These are phyloP conservation scores for Dictyostelium discoideum DNA, from an alignment of 78 protist genomes.

Conservation along the genomic window DNA sequence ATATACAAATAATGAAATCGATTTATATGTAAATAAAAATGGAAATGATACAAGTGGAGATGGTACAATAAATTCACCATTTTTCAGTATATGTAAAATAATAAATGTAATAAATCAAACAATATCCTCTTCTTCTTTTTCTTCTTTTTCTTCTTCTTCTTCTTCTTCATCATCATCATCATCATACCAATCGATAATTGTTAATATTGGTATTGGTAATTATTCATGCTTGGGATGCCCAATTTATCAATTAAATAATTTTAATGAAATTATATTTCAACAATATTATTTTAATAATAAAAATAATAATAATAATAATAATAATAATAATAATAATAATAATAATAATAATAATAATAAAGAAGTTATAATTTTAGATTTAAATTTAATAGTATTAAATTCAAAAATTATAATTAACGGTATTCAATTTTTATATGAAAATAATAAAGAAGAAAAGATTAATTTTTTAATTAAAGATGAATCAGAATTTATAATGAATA, in stretches of 20 bases:
- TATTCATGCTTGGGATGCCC: background rate
- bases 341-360: background rate
- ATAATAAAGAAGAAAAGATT: background rate
- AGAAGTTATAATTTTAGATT: background rate
- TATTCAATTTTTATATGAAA: background rate
- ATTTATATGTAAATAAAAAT: slow-evolving; percentile 1
- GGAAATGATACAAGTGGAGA: slow-evolving; percentile 4
- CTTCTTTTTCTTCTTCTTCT: too few relatives aligned
- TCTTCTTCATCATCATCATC: background rate
- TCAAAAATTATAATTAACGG: background rate
- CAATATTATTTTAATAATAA: background rate
- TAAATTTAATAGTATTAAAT: background rate
- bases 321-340: too few relatives aligned
- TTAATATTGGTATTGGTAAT: slow-evolving; percentile 4
- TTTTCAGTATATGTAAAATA: background rate
- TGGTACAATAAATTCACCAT: background rate
- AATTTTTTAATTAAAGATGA: background rate
- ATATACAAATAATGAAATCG: too few relatives aligned
- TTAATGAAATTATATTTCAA: background rate
- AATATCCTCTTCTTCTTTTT: too few relatives aligned
- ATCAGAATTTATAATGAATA: background rate
- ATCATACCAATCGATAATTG: background rate
- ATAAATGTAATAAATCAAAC: background rate
- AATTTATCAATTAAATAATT: background rate
- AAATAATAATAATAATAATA: too few relatives aligned